phyloP scores from a whole-genome alignment of 768 basidiomycete genomes.

The Brasilioporus rufonigricans region DNA sequence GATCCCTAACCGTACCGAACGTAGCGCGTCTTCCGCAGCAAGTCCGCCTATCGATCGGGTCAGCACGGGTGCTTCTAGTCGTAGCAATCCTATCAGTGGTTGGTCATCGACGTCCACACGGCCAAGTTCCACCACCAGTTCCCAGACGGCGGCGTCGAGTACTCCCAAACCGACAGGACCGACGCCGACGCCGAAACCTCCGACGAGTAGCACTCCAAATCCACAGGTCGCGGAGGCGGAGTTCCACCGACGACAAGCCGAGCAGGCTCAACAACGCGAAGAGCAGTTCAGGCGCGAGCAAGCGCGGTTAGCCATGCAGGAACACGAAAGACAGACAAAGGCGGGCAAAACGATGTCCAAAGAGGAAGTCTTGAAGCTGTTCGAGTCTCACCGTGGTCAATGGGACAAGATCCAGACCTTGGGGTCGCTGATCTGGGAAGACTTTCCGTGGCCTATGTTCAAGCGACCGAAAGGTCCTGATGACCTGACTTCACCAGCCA shows the following conservation, averaged over 20 bases:
- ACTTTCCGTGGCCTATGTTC: constrained; percentile 78
- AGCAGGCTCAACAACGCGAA: constrained; percentile 61
- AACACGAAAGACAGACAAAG: constrained; percentile 43
- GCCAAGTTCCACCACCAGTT: constrained; percentile 23
- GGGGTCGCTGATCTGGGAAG: no score
- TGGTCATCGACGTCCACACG: constrained; percentile 32
- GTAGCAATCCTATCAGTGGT: constrained; percentile 26
- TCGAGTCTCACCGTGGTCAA: constrained; percentile 59
- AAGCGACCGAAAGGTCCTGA: constrained; percentile 55
- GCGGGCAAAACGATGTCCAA: constrained; percentile 49
- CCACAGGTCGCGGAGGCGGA: constrained; percentile 44
- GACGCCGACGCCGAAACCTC: constrained; percentile 21
- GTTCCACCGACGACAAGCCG: constrained; percentile 62
- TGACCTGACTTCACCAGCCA: constrained; percentile 54
- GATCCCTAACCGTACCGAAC: constrained; percentile 30
- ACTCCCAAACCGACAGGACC: constrained; percentile 27
- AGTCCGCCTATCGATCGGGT: constrained; percentile 32
- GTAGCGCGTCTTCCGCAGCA: constrained; percentile 32
- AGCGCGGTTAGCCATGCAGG: constrained; percentile 52
- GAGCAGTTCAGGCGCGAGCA: constrained; percentile 70
- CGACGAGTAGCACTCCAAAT: constrained; percentile 16
- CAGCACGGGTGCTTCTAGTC: constrained; percentile 27
- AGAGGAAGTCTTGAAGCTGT: constrained; percentile 55
- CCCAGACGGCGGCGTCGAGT: constrained; percentile 24
- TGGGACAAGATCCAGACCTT: constrained; percentile 49